Percentiles rank a stretch among this genome's conserved stretches.
phyloP scores from a whole-genome alignment of 306 rosid genomes.

The Malus asiatica region DNA sequence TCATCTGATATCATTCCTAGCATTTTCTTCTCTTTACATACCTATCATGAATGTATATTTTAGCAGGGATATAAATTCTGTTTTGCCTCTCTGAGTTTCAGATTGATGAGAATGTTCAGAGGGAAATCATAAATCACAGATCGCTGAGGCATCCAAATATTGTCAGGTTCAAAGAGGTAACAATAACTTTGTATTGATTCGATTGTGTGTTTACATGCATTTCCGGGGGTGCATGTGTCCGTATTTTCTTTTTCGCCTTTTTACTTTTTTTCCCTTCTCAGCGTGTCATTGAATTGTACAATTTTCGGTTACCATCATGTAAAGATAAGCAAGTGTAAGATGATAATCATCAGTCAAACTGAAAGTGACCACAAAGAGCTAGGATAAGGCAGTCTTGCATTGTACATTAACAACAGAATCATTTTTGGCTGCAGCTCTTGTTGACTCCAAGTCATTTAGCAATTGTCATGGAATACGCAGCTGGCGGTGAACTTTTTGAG shows the following conservation, averaged over 20 bases:
- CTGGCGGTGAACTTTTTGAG: slow-evolving; percentile 90
- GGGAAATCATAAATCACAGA: slow-evolving; percentile 83
- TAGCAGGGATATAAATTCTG: slow-evolving; percentile 3
- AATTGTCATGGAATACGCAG: slow-evolving; percentile 92
- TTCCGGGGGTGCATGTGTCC: background rate
- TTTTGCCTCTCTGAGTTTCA: slow-evolving; percentile 27
- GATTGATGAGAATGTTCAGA: slow-evolving; percentile 85
- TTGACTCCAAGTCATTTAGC: slow-evolving; percentile 83
- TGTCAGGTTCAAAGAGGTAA: slow-evolving; percentile 83
- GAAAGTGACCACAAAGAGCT: background rate
- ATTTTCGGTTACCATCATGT: background rate
- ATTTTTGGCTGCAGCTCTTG: slow-evolving; percentile 46
- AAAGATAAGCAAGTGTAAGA: background rate
- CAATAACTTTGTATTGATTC: background rate
- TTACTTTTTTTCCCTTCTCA: background rate
- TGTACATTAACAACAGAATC: background rate
- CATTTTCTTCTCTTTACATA: background rate
- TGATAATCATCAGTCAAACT: background rate
- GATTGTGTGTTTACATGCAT: background rate
- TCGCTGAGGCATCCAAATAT: slow-evolving; percentile 82
- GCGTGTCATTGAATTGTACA: background rate
- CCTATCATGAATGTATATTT: background rate
- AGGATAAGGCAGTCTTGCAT: background rate
- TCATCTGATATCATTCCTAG: background rate
- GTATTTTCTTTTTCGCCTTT: background rate